phyloP scores from a whole-genome alignment of 2,329 filamentous ascomycete genomes.

The Coniella vitis region DNA sequence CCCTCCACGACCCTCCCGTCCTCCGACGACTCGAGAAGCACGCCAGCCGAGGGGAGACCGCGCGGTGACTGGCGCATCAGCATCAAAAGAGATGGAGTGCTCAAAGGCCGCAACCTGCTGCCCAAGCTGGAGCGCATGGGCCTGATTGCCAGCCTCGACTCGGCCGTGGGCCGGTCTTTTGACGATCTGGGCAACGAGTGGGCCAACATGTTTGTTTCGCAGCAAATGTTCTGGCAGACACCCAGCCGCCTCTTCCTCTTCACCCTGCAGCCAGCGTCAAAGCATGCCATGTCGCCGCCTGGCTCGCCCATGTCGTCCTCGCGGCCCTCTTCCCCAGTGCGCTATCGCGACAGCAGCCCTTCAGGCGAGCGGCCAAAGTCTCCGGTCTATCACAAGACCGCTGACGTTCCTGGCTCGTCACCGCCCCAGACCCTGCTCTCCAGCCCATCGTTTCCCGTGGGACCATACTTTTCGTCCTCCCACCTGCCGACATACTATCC shows the following conservation, averaged over 20 bases:
- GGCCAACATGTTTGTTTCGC: constrained; percentile 75
- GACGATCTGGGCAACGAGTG: constrained; percentile 60
- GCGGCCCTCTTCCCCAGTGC: constrained; percentile 45
- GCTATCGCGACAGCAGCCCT: constrained; percentile 23
- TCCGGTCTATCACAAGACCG: constrained; percentile 21
- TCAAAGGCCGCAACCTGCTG: constrained; percentile 74
- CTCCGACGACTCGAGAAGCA: constrained; percentile 56
- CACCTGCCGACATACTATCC: constrained; percentile 90
- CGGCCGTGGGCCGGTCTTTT: constrained; percentile 60
- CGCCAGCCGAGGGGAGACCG: constrained; percentile 64
- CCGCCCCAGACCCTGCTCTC: constrained; percentile 28
- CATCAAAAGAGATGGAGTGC: constrained; percentile 80
- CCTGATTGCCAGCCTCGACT: constrained; percentile 68
- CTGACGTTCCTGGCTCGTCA: constrained; percentile 33
- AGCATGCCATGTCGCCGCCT: constrained; percentile 33
- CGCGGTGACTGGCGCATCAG: constrained; percentile 81
- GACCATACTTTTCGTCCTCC: constrained; percentile 74
- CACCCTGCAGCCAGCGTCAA: constrained; percentile 58
- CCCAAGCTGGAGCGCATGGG: constrained; percentile 94
- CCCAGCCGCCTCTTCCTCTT: constrained; percentile 84
- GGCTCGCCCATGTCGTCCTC: constrained; percentile 48
- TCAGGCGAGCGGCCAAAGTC: constrained; percentile 17
- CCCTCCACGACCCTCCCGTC: constrained; percentile 55
- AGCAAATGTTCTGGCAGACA: constrained; percentile 84
- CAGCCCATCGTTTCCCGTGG: constrained; percentile 38